These are phyloP conservation scores for Thraustotheca clavata DNA, from an alignment of 352 stramenopile genomes.

Conservation along the genomic window DNA sequence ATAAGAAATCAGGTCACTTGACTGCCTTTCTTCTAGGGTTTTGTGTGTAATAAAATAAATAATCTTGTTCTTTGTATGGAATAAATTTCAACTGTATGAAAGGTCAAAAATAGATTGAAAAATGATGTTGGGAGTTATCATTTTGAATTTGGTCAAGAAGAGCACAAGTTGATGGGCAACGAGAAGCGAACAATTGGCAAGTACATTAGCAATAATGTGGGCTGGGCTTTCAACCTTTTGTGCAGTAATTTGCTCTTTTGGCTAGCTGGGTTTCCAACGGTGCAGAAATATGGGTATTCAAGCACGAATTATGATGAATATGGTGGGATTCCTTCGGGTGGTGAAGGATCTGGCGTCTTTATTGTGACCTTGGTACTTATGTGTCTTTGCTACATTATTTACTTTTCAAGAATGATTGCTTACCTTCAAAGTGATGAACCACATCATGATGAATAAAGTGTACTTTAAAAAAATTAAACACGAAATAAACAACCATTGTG, in stretches of 20 bases:
- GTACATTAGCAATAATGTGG: constrained; percentile 65
- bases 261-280: constrained; percentile 68
- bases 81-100: not conserved
- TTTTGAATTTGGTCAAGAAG: not conserved
- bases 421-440: constrained; percentile 39
- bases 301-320: constrained; percentile 63
- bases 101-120: not conserved
- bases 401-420: constrained; percentile 37
- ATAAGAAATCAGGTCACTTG: not conserved
- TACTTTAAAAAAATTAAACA: not conserved
- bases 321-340: constrained; percentile 65
- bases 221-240: constrained; percentile 82
- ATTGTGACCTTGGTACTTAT: constrained; percentile 49
- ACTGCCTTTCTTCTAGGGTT: not conserved
- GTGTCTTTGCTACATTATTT: constrained; percentile 64
- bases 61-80: not conserved
- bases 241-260: constrained; percentile 75
- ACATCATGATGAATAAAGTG: constrained; percentile 22
- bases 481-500: not conserved
- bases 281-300: constrained; percentile 71
- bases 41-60: not conserved
- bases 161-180: too few relatives aligned
- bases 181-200: constrained; percentile 26
- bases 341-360: constrained; percentile 65
- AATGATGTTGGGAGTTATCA: not conserved